phyloP scores from a whole-genome alignment of 1,284 basidiomycete species.

The Sporisorium scitamineum region DNA sequence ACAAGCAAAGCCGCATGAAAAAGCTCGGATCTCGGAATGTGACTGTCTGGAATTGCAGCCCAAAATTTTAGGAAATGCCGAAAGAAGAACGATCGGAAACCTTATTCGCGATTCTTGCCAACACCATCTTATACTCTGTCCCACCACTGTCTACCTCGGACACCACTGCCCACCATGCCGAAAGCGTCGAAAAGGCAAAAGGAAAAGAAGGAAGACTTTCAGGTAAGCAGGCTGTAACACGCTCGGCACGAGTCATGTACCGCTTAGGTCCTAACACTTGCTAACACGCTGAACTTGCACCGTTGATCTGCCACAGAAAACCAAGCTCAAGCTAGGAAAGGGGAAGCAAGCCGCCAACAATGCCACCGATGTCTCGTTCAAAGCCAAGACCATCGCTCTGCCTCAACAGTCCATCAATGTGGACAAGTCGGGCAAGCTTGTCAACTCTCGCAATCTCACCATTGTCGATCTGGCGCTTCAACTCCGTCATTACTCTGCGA shows the following conservation, averaged over 20 bases:
- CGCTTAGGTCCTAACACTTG: constrained; percentile 7
- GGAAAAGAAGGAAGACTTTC: constrained; percentile 53
- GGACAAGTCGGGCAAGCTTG: constrained; percentile 52
- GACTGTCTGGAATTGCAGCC: neutral
- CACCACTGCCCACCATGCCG: constrained; percentile 27
- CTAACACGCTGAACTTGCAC: too few relatives aligned
- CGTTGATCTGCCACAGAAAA: constrained; percentile 77
- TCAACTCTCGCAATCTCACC: constrained; percentile 74
- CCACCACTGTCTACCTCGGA: neutral
- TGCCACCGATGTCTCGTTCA: constrained; percentile 94
- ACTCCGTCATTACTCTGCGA: constrained; percentile 84
- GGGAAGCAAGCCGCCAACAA: constrained; percentile 86
- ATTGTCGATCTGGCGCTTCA: constrained; percentile 83
- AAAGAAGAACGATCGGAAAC: neutral
- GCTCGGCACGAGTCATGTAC: too few relatives aligned
- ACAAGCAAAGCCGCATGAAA: neutral
- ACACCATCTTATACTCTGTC: neutral
- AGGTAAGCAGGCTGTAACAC: constrained; percentile 23
- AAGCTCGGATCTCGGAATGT: neutral
- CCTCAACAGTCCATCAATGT: constrained; percentile 61
- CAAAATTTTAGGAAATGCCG: constrained; percentile 1
- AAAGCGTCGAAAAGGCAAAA: constrained; percentile 53
- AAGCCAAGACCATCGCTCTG: constrained; percentile 74
- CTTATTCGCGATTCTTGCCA: neutral
- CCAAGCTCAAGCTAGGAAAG: constrained; percentile 94